These are phyloP conservation scores for Saccharomyces pastorianus DNA, from an alignment of 1,139 yeast species.

Conservation along the genomic window DNA sequence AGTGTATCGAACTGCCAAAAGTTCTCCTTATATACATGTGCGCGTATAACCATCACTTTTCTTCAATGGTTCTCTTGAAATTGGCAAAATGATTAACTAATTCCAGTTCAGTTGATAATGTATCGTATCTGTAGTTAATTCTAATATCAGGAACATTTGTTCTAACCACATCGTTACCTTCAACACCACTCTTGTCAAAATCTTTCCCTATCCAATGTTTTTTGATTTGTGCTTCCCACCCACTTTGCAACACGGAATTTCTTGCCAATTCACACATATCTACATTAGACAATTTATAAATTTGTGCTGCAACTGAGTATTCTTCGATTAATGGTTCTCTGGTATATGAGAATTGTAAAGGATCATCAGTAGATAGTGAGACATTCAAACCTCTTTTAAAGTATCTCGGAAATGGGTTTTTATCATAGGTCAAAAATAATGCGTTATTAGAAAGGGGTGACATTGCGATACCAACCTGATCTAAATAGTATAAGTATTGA, in stretches of 20 bases:
- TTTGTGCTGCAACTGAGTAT: constrained; percentile 95
- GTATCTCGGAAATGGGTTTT: constrained; percentile 82
- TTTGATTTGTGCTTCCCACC: constrained; percentile 80
- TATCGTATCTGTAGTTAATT: constrained; percentile 72
- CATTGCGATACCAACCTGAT: constrained; percentile 98
- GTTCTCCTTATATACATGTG: neutral
- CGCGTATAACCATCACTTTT: neutral
- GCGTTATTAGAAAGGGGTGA: constrained; percentile 96
- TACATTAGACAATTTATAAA: constrained; percentile 83
- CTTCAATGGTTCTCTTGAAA: constrained; percentile 8
- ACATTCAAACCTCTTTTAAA: constrained; percentile 91
- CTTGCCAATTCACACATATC: constrained; percentile 91
- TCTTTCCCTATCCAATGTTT: constrained; percentile 86
- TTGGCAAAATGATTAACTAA: constrained; percentile 56
- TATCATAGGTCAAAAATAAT: constrained; percentile 86
- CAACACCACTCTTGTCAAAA: constrained; percentile 53
- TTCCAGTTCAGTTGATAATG: constrained; percentile 65
- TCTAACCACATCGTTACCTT: constrained; percentile 83
- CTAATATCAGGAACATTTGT: constrained; percentile 91
- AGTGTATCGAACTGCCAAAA: neutral
- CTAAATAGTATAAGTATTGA: constrained; percentile 85
- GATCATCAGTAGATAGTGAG: constrained; percentile 89
- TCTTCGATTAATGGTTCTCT: constrained; percentile 97
- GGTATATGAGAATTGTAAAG: constrained; percentile 87
- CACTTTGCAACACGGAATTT: constrained; percentile 82